phyloP scores from a whole-genome alignment of 2,329 filamentous ascomycete species.

The Penicillium digitatum region DNA sequence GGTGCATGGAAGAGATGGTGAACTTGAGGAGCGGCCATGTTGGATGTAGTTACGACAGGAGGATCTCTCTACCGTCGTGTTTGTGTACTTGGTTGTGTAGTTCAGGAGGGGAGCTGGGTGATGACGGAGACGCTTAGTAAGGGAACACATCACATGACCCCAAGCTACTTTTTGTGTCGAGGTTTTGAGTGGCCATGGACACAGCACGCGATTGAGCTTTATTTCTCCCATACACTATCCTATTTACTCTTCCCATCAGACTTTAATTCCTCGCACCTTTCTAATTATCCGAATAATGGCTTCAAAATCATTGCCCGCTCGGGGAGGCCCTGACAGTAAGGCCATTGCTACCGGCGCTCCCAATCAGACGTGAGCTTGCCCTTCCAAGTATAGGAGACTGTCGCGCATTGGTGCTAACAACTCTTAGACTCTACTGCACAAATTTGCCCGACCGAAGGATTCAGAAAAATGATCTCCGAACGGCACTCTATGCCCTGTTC shows the following conservation, averaged over 20 bases:
- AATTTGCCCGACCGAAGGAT: conserved; percentile 81
- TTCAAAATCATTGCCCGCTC: conserved; percentile 40
- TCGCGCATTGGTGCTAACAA: conserved; percentile 20
- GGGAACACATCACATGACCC: conserved; percentile 22
- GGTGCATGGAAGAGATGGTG: conserved; percentile 96
- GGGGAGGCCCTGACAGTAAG: conserved; percentile 38
- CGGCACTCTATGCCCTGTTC: conserved; percentile 87
- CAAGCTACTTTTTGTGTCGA: conserved; percentile 12
- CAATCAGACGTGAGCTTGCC: conserved; percentile 66
- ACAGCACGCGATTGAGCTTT: conserved; percentile 6
- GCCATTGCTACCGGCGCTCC: conserved; percentile 54
- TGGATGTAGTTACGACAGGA: conserved; percentile 65
- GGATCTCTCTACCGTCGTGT: conserved; percentile 94
- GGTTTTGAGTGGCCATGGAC: conserved; percentile 2
- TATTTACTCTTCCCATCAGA: not conserved
- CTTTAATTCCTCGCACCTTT: too few relatives aligned
- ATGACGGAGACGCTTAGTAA: conserved; percentile 24
- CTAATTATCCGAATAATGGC: conserved; percentile 29
- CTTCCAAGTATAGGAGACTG: conserved; percentile 5
- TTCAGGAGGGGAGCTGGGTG: conserved; percentile 8
- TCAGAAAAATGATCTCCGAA: conserved; percentile 80
- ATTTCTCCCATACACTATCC: not conserved
- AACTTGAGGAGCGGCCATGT: conserved; percentile 81
- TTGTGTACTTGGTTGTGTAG: conserved; percentile 8
- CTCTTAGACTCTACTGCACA: conserved; percentile 72